Base-by-base conservation (phyloP, 495 filamentous ascomycete genomes). In the Annulohypoxylon stygium region DNA sequence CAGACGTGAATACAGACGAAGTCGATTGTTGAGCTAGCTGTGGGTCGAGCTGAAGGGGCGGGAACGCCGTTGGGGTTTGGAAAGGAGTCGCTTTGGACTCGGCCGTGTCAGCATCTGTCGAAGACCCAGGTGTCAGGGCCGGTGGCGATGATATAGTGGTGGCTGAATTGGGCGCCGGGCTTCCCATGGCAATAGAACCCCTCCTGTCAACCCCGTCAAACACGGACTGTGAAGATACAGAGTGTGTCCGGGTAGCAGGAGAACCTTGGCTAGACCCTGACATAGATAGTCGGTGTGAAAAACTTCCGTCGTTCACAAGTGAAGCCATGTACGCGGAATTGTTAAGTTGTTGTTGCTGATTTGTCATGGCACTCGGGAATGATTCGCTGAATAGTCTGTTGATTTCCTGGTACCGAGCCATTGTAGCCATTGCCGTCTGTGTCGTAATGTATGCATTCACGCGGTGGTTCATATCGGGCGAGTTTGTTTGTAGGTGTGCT, bases 371-470 rank as follows among this genome's bases (percentile, higher is more conserved):
- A 75, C 79, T 69, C 78, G 83, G 72, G 75, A 83, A 81, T 37
- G 80, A 65, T 78, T 84, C 66, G 72, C 79, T 78, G 69, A 88
- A 82, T 78, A 85, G 82, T 14, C 82, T 83, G 18, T 85, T 81
- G 16, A 82, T 78, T 48, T 89, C 81, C 10, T 82, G 77, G 50
- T 87, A 83, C 45, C 84, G 84, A 26, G 88, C 81, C 36, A 84
- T 81, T 39, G 77, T 84, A 61, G 88, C 83, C 82, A 90, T 88
- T 4, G 85, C 88, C 0, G 88, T 80, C 59, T 91, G 86, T 57
- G 85, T 89, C 0, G 85, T 84, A 16, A 91, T 74, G 73, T 89
- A 91, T 1, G 89, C 87, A 12, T 84, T 83, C 4, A 92, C 79
- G 3, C 86, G 83, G 18, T 83, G 76, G 70, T 90, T 90, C 82